These are phyloP conservation scores for Batkoa obscura DNA, from an alignment of 371 early-diverging fungal genomes.

Conservation along the genomic window DNA sequence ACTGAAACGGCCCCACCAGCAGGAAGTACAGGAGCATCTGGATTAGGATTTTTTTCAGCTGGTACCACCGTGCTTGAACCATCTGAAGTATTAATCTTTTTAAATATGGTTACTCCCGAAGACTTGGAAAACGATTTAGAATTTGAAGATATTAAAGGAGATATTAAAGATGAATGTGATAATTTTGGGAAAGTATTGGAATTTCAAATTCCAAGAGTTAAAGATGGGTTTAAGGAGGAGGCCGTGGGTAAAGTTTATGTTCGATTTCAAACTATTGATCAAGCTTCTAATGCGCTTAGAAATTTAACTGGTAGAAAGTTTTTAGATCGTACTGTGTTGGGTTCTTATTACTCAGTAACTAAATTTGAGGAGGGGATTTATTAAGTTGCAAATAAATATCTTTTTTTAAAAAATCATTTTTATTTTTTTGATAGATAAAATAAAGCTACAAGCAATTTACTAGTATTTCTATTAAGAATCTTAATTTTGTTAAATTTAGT, in stretches of 20 bases:
- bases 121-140: constrained; percentile 77
- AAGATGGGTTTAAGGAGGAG: constrained; percentile 23
- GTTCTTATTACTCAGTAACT: constrained; percentile 64
- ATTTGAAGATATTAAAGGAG: constrained; percentile 79
- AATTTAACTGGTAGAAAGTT: constrained; percentile 87
- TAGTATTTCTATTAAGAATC: too few relatives aligned
- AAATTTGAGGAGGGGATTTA: too few relatives aligned
- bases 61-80: constrained; percentile 28
- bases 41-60: constrained; percentile 11
- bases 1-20: background rate
- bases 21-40: background rate
- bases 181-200: constrained; percentile 67
- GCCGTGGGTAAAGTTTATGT: constrained; percentile 87
- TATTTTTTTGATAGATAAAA: too few relatives aligned
- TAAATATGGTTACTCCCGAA: constrained; percentile 86
- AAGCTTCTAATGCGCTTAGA: constrained; percentile 47
- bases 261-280: constrained; percentile 33
- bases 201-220: constrained; percentile 61
- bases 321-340: constrained; percentile 79
- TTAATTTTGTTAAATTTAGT: too few relatives aligned
- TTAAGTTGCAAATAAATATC: too few relatives aligned
- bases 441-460: constrained; percentile 41
- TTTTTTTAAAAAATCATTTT: too few relatives aligned
- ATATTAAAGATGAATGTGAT: constrained; percentile 74
- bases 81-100: constrained; percentile 58